Conservation (phyloP, 176 grass and related monocot species). For the Ensete glaucum region DNA sequence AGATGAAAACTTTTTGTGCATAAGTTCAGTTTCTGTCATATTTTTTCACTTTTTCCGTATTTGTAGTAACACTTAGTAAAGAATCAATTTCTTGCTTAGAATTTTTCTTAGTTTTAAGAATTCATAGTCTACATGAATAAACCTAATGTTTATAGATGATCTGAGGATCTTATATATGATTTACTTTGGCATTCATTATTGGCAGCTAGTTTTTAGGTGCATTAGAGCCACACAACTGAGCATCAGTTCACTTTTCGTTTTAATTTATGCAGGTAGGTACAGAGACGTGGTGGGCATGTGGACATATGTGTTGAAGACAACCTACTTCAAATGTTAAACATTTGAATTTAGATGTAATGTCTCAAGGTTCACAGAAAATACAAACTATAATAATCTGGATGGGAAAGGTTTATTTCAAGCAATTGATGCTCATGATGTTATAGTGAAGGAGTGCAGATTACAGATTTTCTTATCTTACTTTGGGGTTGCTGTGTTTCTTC, state of each 20-base stretch:
- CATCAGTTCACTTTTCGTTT: neutral
- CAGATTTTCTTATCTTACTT: conserved; percentile 33
- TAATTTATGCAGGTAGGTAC: neutral
- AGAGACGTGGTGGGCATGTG: neutral
- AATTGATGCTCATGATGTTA: conserved; percentile 54
- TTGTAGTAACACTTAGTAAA: neutral
- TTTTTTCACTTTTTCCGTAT: neutral
- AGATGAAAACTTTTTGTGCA: neutral
- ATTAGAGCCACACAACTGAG: neutral
- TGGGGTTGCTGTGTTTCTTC: conserved; percentile 24
- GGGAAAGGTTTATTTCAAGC: conserved; percentile 15
- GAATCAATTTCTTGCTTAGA: too few relatives aligned
- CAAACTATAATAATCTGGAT: conserved; percentile 21
- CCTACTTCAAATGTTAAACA: neutral
- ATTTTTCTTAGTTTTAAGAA: neutral
- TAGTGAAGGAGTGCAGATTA: conserved; percentile 31
- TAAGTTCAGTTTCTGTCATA: neutral
- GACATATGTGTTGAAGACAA: neutral
- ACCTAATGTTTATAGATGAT: neutral
- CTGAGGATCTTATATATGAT: neutral
- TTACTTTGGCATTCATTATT: neutral
- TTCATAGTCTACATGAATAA: neutral
- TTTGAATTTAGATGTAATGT: neutral
- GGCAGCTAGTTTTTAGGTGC: neutral
- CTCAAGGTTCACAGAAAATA: conserved; percentile 17